Evolutionary conservation across 495 filamentous ascomycete genomes (phyloP), one percentile per base, ranked within the genome.

Genomic region (Sphaerosporella brunnea): DNA sequence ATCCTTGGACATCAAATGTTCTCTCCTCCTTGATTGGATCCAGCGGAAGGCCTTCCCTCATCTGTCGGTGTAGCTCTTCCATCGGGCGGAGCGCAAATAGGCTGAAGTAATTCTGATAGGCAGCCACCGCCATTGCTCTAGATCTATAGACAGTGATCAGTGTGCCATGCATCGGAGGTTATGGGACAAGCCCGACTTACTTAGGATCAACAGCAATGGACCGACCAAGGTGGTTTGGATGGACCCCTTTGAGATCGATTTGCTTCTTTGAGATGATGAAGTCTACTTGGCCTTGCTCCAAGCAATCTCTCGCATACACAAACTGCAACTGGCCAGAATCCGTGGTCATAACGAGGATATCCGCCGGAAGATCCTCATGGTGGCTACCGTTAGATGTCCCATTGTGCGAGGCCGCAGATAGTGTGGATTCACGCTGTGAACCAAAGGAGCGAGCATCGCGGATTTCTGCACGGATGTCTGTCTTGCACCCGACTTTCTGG

Each of bases 171-270:
- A n/a, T n/a, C n/a, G n/a, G n/a, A n/a, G n/a, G n/a, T n/a, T n/a
- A n/a, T n/a, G n/a, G n/a, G n/a, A n/a, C n/a, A n/a, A n/a, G n/a
- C n/a, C 21, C n/a, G 26, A 49, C 66, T 59, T 65, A 76, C 73
- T 66, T 69, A 18, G 87, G 85, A 61, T 95, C 85, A 30, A 93
- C 77, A 30, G 85, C 80, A 42, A 93, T 64, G 60, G 86, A 79
- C 48, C 77, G 77, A 3, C 87, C 87, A 45, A 80, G 74, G 46
- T 71, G 68, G 35, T 74, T 69, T 18, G 72, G 71, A 23, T 70
- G 58, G 44, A 67, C 68, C 43, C 68, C 63, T 56, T 73, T 71
- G 20, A 64, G 62, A 34, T 74, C 77, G 10, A 79, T 65, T 10
- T 73, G 73, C 30, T 69, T 66, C 30, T 69, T 68, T 40, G 70